Conservation (phyloP, 1,139 yeast genomes). For the Suhomyces taliae region DNA sequence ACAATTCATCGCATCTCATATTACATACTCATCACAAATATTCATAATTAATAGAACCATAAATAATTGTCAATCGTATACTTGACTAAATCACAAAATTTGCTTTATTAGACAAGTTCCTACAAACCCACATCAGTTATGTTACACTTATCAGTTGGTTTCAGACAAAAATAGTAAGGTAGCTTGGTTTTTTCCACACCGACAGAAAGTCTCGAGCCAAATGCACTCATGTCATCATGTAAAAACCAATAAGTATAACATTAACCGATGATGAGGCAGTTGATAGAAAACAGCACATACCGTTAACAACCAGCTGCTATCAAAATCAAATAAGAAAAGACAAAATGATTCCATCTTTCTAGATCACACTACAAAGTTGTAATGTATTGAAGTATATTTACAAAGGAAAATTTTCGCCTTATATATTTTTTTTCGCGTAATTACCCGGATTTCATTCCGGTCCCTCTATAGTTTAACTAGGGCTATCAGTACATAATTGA, state of each 20-base stretch:
- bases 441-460: conserved; percentile 13
- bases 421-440: conserved; percentile 2
- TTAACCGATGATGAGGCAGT: conserved; percentile 2
- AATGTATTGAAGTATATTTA: too few relatives aligned
- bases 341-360: background rate
- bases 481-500: conserved; percentile 1
- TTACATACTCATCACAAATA: too few relatives aligned
- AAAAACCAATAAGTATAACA: conserved; percentile 5
- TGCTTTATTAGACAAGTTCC: background rate
- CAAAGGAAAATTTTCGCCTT: conserved; percentile 3
- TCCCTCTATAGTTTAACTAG: background rate
- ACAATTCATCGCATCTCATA: too few relatives aligned
- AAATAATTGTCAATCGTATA: too few relatives aligned
- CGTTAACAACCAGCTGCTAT: conserved; percentile 6
- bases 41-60: too few relatives aligned
- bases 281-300: conserved; percentile 6
- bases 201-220: conserved; percentile 93
- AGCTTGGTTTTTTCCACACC: conserved; percentile 94
- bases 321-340: background rate
- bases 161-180: conserved; percentile 57
- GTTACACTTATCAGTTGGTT: conserved; percentile 2
- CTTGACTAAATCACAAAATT: too few relatives aligned
- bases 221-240: conserved; percentile 89
- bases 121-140: background rate
- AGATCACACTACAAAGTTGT: too few relatives aligned